Percentiles rank a stretch among this genome's conserved stretches.
phyloP scores from a whole-genome alignment of 257 asterid species.

The Solanum gracilifrons region DNA sequence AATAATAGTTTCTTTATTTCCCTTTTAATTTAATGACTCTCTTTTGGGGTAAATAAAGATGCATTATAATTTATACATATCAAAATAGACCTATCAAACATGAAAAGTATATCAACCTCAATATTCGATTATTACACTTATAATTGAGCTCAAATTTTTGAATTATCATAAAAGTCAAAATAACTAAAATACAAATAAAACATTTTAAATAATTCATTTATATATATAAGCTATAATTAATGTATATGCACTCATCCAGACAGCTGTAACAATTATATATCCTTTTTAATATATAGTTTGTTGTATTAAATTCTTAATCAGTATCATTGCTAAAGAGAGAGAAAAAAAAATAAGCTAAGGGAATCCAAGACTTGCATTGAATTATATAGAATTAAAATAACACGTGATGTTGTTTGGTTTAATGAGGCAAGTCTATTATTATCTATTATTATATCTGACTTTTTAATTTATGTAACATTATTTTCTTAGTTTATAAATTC shows the following conservation, averaged over 20 bases:
- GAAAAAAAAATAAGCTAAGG: background rate
- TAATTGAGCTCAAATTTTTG: background rate
- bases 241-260: background rate
- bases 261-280: background rate
- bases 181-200: background rate
- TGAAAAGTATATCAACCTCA: background rate
- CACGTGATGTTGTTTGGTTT: background rate
- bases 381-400: background rate
- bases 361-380: background rate
- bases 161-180: background rate
- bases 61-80: background rate
- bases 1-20: background rate
- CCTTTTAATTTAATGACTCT: background rate
- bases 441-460: too few species aligned
- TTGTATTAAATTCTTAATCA: background rate
- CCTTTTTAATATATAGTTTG: background rate
- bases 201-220: background rate
- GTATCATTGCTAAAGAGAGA: background rate
- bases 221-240: background rate
- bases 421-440: background rate
- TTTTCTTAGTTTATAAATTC: too few species aligned
- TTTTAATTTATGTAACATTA: background rate
- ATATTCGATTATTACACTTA: background rate
- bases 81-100: background rate
- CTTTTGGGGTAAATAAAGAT: background rate